These are phyloP conservation scores for Periconia macrospinosa DNA, from an alignment of 2,329 filamentous ascomycete species.

Conservation along the genomic window DNA sequence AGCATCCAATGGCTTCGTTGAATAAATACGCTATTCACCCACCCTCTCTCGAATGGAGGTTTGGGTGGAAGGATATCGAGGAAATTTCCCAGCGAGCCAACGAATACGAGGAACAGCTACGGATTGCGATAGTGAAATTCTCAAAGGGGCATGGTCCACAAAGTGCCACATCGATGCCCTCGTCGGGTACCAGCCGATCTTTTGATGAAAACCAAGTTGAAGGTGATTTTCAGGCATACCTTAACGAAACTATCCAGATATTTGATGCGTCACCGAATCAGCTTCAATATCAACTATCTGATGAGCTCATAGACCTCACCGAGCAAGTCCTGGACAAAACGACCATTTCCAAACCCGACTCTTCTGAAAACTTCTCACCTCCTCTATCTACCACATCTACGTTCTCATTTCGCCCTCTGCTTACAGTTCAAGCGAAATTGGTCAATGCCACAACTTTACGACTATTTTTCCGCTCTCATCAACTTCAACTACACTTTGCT, in stretches of 20 bases:
- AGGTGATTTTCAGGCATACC: conserved; percentile 21
- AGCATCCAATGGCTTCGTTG: conserved; percentile 67
- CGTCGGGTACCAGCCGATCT: neutral
- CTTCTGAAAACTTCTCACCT: conserved; percentile 47
- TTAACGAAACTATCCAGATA: conserved; percentile 27
- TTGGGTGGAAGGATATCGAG: conserved; percentile 71
- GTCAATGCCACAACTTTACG: conserved; percentile 77
- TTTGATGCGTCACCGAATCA: conserved; percentile 29
- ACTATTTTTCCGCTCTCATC: conserved; percentile 74
- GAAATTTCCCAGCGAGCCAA: conserved; percentile 63
- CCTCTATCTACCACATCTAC: conserved; percentile 61
- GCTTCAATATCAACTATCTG: conserved; percentile 15
- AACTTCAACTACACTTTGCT: conserved; percentile 70
- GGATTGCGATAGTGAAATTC: conserved; percentile 32
- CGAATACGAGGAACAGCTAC: conserved; percentile 51
- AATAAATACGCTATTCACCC: conserved; percentile 54
- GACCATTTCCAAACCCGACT: neutral
- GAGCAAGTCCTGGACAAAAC: conserved; percentile 16
- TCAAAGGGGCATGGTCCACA: conserved; percentile 3
- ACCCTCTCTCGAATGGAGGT: conserved; percentile 67
- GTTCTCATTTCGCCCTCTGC: conserved; percentile 74
- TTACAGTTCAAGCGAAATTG: conserved; percentile 73
- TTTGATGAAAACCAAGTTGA: neutral
- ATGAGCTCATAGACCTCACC: conserved; percentile 31
- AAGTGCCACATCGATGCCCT: neutral